Evolutionary conservation across 805 yeast genomes (phyloP), one percentile per base, ranked within the genome.

Genomic region (Teunomyces aglyptinius): DNA sequence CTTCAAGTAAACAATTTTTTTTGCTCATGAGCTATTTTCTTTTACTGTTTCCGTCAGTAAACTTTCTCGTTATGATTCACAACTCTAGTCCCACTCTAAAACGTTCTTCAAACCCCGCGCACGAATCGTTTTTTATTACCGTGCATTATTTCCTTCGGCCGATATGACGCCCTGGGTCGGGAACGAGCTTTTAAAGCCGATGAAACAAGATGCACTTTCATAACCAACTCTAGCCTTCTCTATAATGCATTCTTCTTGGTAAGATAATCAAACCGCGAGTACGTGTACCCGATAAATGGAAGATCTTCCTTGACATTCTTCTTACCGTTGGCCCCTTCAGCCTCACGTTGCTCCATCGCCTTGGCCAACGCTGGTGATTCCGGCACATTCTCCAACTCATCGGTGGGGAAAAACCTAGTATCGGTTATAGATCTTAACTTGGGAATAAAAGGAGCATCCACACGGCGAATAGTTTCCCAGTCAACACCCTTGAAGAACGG

Each of bases 281-380:
- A 94, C 0, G 99, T 94, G 71, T 94, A 94, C 2, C 99, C 99
- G 61, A 94, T 94, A 63, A 94, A 94, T 36, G 99, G 99, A 63
- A 94, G 72, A 56, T 94, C 97, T 64, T 89, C 96, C 62, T 88
- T 83, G 46, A 79, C 73, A 56, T 77, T 82, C 48, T 69, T 68
- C 18, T 64, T 64, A 32, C 66, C 69, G 24, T 56, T 63, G 32
- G 75, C 73, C 57, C 73, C 73, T 63, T 76, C 68, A 47, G 70
- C 75, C 49, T 81, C 86, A 53, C 83, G 75, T 61, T 79, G 85
- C 57, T 78, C 78, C 56, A 84, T 85, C 26, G 90, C 89, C 46
- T 67, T 65, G 46, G 61, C 64, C 50, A 68, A 58, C 3, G 75
- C 61, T 10, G 96, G 96, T 39, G 89, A 82, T 59, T 91, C 97